Percentiles rank a stretch among this genome's conserved stretches.
Conservation (phyloP, 2,329 filamentous ascomycete species). For the Zymoseptoria crescenta region DNA sequence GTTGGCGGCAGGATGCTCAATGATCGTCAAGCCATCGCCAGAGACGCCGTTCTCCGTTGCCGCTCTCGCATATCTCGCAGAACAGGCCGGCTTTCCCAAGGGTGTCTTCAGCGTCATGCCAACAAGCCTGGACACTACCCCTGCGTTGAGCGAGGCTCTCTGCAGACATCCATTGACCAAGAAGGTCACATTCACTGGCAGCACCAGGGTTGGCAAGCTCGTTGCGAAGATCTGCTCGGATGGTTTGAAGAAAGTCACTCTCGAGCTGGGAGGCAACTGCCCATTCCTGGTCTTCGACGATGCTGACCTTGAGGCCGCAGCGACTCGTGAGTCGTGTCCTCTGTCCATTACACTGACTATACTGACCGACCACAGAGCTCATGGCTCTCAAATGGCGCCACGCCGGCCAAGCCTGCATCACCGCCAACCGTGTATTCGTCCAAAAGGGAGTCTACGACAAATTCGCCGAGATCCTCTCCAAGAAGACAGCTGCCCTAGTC, state of each 20-base stretch:
- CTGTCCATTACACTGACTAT: not conserved
- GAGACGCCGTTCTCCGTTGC: slow-evolving; percentile 56
- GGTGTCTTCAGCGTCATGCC: slow-evolving; percentile 56
- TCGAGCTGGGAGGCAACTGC: slow-evolving; percentile 59
- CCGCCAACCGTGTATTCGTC: slow-evolving; percentile 58
- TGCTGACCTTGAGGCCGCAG: slow-evolving; percentile 52
- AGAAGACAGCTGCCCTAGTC: slow-evolving; percentile 46
- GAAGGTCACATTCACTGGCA: slow-evolving; percentile 56
- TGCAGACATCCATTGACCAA: slow-evolving; percentile 53
- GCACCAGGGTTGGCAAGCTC: slow-evolving; percentile 54
- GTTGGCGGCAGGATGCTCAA: slow-evolving; percentile 63
- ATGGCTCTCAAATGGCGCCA: slow-evolving; percentile 50
- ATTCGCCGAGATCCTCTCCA: slow-evolving; percentile 50
- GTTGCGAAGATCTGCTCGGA: slow-evolving; percentile 53
- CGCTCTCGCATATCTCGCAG: slow-evolving; percentile 47
- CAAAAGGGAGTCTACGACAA: slow-evolving; percentile 55
- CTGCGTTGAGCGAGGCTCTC: slow-evolving; percentile 45
- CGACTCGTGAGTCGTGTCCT: too few relatives aligned
- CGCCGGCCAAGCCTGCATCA: slow-evolving; percentile 58
- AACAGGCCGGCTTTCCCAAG: slow-evolving; percentile 49
- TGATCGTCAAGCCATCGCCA: slow-evolving; percentile 64
- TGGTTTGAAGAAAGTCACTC: slow-evolving; percentile 56
- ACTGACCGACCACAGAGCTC: slow-evolving; percentile 26
- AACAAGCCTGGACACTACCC: slow-evolving; percentile 50
- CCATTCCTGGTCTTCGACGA: slow-evolving; percentile 59